Percentiles rank a stretch among this genome's conserved stretches.
phyloP scores from a whole-genome alignment of 2,329 filamentous ascomycete species.

The Hypoxylon sp. region DNA sequence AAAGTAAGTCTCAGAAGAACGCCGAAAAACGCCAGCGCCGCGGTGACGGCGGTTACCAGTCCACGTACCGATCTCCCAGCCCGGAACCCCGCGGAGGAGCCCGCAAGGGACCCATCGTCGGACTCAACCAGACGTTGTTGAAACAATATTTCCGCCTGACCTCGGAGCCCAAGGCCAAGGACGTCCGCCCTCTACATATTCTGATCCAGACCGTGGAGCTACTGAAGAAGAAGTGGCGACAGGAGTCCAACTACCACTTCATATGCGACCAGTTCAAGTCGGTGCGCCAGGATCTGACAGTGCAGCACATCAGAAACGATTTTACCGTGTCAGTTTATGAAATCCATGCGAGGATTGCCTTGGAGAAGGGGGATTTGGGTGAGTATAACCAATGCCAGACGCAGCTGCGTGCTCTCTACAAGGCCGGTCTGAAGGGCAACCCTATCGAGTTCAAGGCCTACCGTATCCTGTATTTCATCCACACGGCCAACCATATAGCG shows the following conservation, averaged over 20 bases:
- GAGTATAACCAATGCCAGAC: slow-evolving; percentile 99
- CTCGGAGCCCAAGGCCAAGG: slow-evolving; percentile 84
- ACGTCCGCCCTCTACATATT: slow-evolving; percentile 83
- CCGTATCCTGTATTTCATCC: slow-evolving; percentile 99
- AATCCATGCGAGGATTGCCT: slow-evolving; percentile 93
- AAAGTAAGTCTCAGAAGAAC: slow-evolving; percentile 90
- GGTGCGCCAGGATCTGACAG: slow-evolving; percentile 94
- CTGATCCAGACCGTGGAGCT: slow-evolving; percentile 85
- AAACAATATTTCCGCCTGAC: slow-evolving; percentile 96
- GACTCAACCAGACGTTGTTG: slow-evolving; percentile 83
- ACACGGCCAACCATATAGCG: slow-evolving; percentile 96
- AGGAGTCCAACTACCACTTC: slow-evolving; percentile 93
- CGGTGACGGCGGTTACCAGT: slow-evolving; percentile 74
- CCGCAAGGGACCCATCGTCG: slow-evolving; percentile 77
- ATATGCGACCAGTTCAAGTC: slow-evolving; percentile 99
- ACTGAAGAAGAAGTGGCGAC: slow-evolving; percentile 92
- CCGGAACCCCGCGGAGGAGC: slow-evolving; percentile 65
- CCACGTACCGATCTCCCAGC: slow-evolving; percentile 62
- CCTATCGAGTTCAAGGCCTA: slow-evolving; percentile 98
- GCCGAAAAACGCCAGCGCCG: slow-evolving; percentile 90
- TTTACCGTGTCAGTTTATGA: slow-evolving; percentile 98
- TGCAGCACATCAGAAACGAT: slow-evolving; percentile 95
- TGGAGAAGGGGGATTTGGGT: slow-evolving; percentile 99
- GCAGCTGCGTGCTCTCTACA: slow-evolving; percentile 91
- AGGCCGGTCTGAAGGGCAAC: slow-evolving; percentile 85